phyloP scores from a whole-genome alignment of 305 asterid genomes.

The Solanum hybrid region DNA sequence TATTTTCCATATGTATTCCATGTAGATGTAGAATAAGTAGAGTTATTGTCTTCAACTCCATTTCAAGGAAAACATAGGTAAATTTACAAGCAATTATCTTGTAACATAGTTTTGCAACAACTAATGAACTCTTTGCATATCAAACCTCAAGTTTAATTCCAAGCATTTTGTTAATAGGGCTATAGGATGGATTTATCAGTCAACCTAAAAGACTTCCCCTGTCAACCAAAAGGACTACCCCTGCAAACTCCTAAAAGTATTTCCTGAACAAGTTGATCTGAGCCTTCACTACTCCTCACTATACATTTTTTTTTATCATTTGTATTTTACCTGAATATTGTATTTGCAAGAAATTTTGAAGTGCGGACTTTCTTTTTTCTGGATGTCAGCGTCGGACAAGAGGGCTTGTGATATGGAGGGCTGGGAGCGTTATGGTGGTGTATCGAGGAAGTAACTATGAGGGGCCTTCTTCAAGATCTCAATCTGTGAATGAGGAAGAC shows the following conservation, averaged over 20 bases:
- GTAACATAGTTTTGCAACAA: background rate
- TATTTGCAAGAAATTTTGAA: background rate
- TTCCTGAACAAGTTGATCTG: background rate
- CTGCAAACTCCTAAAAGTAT: background rate
- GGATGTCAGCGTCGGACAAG: conserved; percentile 82
- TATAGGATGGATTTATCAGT: background rate
- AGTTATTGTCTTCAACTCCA: background rate
- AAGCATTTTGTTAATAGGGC: background rate
- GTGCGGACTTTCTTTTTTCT: conserved; percentile 4
- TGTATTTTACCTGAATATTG: background rate
- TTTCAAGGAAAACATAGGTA: background rate
- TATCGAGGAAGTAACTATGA: conserved; percentile 81
- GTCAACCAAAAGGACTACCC: background rate
- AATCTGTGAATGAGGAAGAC: conserved; percentile 33
- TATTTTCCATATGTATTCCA: background rate
- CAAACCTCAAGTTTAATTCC: background rate
- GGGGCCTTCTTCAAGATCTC: conserved; percentile 61
- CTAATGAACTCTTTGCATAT: background rate
- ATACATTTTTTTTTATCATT: background rate
- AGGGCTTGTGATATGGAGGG: conserved; percentile 93
- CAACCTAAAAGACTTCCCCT: background rate
- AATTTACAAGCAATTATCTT: background rate
- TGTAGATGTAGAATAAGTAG: background rate
- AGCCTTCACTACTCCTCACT: background rate
- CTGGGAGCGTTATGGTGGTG: conserved; percentile 98